Conservation (phyloP, 345 rosid genomes). For the Fremontodendron californicum region DNA sequence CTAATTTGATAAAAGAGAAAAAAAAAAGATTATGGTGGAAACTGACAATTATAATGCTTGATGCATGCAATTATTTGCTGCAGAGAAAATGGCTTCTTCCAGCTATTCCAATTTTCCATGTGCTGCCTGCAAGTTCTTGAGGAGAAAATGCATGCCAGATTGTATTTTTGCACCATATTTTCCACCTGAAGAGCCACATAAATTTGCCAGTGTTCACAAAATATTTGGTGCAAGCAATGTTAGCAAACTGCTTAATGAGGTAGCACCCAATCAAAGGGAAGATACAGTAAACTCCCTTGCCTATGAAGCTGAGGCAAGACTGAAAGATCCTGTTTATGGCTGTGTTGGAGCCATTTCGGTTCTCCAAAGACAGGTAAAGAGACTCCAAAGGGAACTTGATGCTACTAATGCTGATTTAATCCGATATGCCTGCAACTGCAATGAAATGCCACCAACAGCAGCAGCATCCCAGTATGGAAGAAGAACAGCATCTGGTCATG, state of each 20-base stretch:
- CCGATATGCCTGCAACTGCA: slow-evolving; percentile 28
- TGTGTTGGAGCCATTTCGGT: slow-evolving; percentile 65
- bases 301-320: slow-evolving; percentile 66
- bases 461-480: slow-evolving; percentile 18
- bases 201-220: slow-evolving; percentile 61
- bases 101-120: slow-evolving; percentile 65
- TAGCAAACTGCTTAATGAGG: slow-evolving; percentile 56
- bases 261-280: slow-evolving; percentile 52
- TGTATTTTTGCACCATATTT: slow-evolving; percentile 65
- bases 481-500: slow-evolving; percentile 15
- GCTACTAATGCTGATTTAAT: slow-evolving; percentile 57
- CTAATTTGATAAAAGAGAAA: neutral
- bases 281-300: slow-evolving; percentile 66
- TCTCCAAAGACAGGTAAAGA: slow-evolving; percentile 52
- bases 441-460: slow-evolving; percentile 7
- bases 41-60: neutral
- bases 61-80: neutral
- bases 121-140: slow-evolving; percentile 68
- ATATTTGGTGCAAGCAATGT: slow-evolving; percentile 73
- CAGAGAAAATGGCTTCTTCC: slow-evolving; percentile 35
- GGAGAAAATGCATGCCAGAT: slow-evolving; percentile 52
- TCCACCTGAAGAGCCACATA: slow-evolving; percentile 67
- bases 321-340: slow-evolving; percentile 64
- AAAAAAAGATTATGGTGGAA: neutral
- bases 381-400: slow-evolving; percentile 56